Evolutionary conservation across 2,329 filamentous ascomycete genomes (phyloP), one percentile per base, ranked within the genome.

Genomic region (Capronia epimyces): DNA sequence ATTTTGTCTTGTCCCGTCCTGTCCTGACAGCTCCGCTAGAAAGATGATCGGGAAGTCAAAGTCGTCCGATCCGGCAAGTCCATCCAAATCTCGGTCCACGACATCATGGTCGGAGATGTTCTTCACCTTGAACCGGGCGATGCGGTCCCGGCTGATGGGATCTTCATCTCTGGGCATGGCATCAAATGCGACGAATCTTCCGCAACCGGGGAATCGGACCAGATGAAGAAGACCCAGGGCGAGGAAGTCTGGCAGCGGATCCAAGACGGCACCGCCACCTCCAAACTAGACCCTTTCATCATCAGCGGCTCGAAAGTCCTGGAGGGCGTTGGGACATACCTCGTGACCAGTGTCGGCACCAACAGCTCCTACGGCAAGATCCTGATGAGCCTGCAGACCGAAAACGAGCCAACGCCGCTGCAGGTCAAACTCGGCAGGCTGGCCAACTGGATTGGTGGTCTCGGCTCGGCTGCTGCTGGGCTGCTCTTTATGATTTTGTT

Each of bases 401-500:
- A 86, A 42, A 82, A 83, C 46, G 84, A 88, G 63, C 84, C 86
- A 55, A 89, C 86, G 0, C 86, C 86, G 10, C 76, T 89, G 16
- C 86, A 89, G 67, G 82, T 81, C 53, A 89, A 89, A 69, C 75
- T 89, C 46, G 87, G 86, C 63, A 75, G 80, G 53, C 81, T 89
- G 57, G 86, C 86, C 52, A 83, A 86, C 58, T 87, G 85, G 71
- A 89, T 89, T 65, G 85, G 85, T 51, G 87, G 86, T 67, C 72
- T 88, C 29, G 85, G 85, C 68, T 88, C 87, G 65, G 82, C 77
- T 41, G 74, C 80, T 54, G 87, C 89, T 43, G 88, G 86, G 58
- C 73, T 93, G 12, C 75, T 95, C 41, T 95, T 96, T 70, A 76
- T 91, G 41, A 85, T 94, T 40, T 76, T 95, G 12, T 81, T 95